Evolutionary conservation across 805 yeast species (phyloP), one percentile per base, ranked within the genome.

Genomic region (Wickerhamiella spandovensis): DNA sequence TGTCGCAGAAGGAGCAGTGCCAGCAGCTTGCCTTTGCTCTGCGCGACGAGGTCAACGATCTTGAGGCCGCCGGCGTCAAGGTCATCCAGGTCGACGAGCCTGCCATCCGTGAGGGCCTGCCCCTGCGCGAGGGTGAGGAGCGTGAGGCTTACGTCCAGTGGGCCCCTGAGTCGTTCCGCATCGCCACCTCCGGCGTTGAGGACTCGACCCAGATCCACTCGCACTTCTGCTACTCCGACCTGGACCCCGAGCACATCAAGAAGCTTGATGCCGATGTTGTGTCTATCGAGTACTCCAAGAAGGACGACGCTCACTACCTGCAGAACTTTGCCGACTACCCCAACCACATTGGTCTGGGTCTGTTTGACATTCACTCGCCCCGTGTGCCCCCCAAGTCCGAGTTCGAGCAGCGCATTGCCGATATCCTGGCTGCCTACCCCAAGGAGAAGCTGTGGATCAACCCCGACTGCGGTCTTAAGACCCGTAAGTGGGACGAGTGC

Each of bases 401-500:
- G 77, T 90, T 92, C 74, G 82, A 87, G 71, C 74, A 82, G 69
- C 88, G 96, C 77, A 86, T 92, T 67, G 81, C 80, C 68, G 92
- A 87, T 71, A 89, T 92, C 76, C 77, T 92, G 74, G 87, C 88
- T 78, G 92, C 85, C 55, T 90, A 90, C 79, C 97, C 97, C 71
- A 94, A 92, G 69, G 86, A 85, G 72, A 90, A 89, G 74, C 85
- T 92, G 81, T 92, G 98, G 98, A 95, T 92, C 70, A 92, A 92
- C 94, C 98, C 98, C 68, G 98, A 92, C 78, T 92, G 98, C 82
- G 98, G 98, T 81, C 82, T 92, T 73, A 92, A 92, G 85, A 92
- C 98, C 72, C 89, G 98, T 83, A 95, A 95, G 64, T 92, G 98
- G 98, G 87, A 84, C 64, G 98, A 92, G 81, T 86, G 90, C 65